These are phyloP conservation scores for Colletotrichum acutatum DNA, from an alignment of 2,329 filamentous ascomycete genomes.

Conservation along the genomic window DNA sequence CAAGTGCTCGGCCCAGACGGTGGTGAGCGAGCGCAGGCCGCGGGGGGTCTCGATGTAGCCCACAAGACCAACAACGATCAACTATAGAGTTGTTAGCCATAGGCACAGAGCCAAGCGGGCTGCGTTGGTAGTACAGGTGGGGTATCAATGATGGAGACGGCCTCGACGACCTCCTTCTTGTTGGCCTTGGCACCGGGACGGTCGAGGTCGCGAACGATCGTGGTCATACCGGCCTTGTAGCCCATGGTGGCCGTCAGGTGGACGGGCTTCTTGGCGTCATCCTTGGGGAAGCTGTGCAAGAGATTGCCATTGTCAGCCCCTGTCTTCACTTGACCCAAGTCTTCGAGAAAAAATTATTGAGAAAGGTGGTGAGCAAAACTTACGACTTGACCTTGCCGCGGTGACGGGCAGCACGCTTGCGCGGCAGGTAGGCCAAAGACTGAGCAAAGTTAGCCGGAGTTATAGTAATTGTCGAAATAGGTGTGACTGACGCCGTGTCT, in stretches of 20 bases:
- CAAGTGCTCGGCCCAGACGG: constrained; percentile 99
- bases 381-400: constrained; percentile 99
- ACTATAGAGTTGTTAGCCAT: constrained; percentile 82
- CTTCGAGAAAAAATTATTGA: constrained; percentile 4
- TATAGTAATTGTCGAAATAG: background rate
- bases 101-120: constrained; percentile 81
- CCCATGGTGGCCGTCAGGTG: constrained; percentile 98
- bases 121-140: constrained; percentile 93
- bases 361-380: constrained; percentile 51
- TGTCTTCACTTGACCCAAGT: constrained; percentile 31
- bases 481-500: constrained; percentile 74
- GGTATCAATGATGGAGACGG: constrained; percentile 88
- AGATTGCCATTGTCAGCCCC: constrained; percentile 37
- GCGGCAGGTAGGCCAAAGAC: constrained; percentile 85
- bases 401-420: constrained; percentile 94
- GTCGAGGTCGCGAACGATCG: constrained; percentile 99
- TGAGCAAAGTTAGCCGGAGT: background rate
- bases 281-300: constrained; percentile 90
- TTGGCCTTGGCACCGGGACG: constrained; percentile 98
- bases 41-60: constrained; percentile 99
- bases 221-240: constrained; percentile 99
- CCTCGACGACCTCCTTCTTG: constrained; percentile 98
- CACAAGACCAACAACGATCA: constrained; percentile 99
- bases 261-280: constrained; percentile 99
- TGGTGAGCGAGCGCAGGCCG: constrained; percentile 98